These are phyloP conservation scores for Puccinia novopanici DNA, from an alignment of 1,284 basidiomycete genomes.

Conservation along the genomic window DNA sequence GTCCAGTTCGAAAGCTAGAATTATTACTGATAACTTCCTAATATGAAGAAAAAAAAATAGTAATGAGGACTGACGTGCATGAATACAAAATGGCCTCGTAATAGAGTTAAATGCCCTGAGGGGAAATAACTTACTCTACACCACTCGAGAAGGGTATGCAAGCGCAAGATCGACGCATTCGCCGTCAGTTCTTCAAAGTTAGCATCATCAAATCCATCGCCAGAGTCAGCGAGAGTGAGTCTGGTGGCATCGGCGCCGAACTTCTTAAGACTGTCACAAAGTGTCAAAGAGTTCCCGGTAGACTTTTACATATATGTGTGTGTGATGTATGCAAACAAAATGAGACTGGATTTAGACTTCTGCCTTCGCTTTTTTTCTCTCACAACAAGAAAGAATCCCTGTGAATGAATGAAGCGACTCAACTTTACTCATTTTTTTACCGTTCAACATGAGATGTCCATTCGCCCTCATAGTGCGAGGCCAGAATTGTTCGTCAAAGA, in stretches of 20 bases:
- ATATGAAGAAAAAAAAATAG: neutral
- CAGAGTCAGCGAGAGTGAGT: conserved; percentile 89
- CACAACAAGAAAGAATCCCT: neutral
- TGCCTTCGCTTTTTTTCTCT: neutral
- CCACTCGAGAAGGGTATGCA: conserved; percentile 90
- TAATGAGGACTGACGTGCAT: neutral
- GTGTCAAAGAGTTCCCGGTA: conserved; percentile 82
- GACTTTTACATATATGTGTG: conserved; percentile 66
- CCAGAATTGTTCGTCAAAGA: conserved; percentile 94
- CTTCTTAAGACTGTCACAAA: conserved; percentile 76
- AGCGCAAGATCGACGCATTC: conserved; percentile 91
- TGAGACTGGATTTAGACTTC: neutral
- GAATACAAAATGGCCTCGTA: neutral
- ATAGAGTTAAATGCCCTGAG: neutral
- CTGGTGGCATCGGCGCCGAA: conserved; percentile 92
- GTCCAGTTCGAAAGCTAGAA: conserved; percentile 59
- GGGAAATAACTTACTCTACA: conserved; percentile 70
- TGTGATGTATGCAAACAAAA: neutral
- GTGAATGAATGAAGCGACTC: neutral
- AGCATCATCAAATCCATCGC: conserved; percentile 94
- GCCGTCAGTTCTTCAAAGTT: conserved; percentile 99
- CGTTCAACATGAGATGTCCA: conserved; percentile 96
- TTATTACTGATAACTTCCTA: conserved; percentile 42
- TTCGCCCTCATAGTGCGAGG: conserved; percentile 89
- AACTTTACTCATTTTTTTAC: conserved; percentile 84